Conservation (phyloP, 2,329 filamentous ascomycete genomes). For the Colletotrichum melonis region DNA sequence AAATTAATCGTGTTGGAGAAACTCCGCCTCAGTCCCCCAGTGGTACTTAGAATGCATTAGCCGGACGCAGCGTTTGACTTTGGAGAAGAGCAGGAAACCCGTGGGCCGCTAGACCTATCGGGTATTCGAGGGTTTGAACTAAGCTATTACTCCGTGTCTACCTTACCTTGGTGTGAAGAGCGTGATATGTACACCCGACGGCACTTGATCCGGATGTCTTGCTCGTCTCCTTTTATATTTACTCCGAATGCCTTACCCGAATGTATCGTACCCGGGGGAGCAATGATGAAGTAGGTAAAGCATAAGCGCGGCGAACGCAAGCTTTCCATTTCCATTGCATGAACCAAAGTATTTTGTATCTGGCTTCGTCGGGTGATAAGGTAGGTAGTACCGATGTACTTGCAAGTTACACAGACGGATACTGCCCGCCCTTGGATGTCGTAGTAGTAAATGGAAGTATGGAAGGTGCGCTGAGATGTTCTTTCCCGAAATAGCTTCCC, state of each 20-base stretch:
- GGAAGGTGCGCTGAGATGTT: not conserved
- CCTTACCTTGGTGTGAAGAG: not conserved
- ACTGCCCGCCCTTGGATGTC: not conserved
- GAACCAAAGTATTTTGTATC: not conserved
- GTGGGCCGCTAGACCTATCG: conserved; percentile 18
- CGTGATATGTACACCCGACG: not conserved
- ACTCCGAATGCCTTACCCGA: not conserved
- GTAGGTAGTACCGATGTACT: not conserved
- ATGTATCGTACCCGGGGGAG: not conserved
- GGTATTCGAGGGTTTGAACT: not conserved
- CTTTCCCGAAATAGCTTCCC: not conserved
- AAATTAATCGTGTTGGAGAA: conserved; percentile 9
- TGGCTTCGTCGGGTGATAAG: not conserved
- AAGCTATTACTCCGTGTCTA: not conserved
- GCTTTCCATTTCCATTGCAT: not conserved
- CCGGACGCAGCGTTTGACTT: not conserved
- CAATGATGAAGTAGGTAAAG: not conserved
- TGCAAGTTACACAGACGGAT: not conserved
- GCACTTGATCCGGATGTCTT: not conserved
- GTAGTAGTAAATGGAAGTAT: not conserved
- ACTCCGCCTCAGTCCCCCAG: not conserved
- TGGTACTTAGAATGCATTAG: not conserved
- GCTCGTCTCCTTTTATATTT: not conserved
- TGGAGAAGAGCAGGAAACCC: not conserved
- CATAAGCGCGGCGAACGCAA: not conserved